Percentiles rank a stretch among this genome's conserved stretches.
Conservation (phyloP, 768 basidiomycete genomes). For the Jaapia argillacea region DNA sequence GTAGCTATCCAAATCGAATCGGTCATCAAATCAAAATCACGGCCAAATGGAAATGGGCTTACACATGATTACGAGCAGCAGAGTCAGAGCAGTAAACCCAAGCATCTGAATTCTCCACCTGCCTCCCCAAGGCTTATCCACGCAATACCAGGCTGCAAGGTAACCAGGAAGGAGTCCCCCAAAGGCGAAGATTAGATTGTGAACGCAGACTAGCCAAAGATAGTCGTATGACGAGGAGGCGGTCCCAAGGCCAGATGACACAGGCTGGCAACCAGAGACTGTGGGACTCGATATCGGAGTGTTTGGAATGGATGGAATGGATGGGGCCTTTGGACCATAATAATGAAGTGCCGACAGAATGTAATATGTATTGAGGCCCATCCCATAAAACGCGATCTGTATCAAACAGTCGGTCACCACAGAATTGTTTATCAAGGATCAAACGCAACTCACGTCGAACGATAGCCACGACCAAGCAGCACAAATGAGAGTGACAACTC, state of each 20-base stretch:
- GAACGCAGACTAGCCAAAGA: conserved; percentile 20
- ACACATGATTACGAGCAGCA: conserved; percentile 23
- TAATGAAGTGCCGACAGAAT: conserved; percentile 26
- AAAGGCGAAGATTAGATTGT: conserved; percentile 25
- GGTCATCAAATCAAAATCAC: neutral
- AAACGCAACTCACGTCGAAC: conserved; percentile 13
- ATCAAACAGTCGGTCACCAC: neutral
- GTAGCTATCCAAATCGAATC: conserved; percentile 58
- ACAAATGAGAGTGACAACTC: conserved; percentile 28
- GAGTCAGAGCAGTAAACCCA: conserved; percentile 25
- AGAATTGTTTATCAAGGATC: neutral
- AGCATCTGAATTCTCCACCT: conserved; percentile 29
- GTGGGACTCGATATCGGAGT: too few relatives aligned
- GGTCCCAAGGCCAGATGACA: neutral
- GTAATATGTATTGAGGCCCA: conserved; percentile 35
- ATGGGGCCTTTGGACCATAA: conserved; percentile 5
- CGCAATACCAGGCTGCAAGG: conserved; percentile 25
- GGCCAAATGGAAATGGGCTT: conserved; percentile 4
- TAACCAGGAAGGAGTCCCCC: conserved; percentile 31
- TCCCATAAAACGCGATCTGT: conserved; percentile 36
- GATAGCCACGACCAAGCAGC: conserved; percentile 31
- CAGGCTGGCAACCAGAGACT: too few relatives aligned
- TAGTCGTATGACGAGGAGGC: conserved; percentile 12
- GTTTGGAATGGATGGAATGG: neutral
- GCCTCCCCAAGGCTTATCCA: conserved; percentile 27